phyloP scores from a whole-genome alignment of 176 grass and related monocot species.

The Juncus effusus region DNA sequence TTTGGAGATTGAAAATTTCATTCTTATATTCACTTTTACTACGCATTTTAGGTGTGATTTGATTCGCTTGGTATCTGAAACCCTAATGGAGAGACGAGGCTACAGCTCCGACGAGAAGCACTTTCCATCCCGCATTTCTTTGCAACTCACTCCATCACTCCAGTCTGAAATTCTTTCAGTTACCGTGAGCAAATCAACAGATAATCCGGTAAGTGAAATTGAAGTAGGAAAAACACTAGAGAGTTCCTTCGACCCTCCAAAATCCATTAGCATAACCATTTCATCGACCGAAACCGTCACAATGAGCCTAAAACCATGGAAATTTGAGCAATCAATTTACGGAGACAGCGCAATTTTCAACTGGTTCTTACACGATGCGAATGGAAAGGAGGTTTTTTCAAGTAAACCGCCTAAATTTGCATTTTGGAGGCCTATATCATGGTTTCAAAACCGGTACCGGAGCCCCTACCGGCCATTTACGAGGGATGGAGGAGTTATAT shows the following conservation, averaged over 20 bases:
- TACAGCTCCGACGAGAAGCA: conserved; percentile 69
- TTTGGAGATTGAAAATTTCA: background rate
- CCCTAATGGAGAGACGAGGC: conserved; percentile 62
- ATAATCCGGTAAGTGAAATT: conserved; percentile 52
- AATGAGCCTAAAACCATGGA: conserved; percentile 54
- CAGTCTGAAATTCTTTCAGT: conserved; percentile 59
- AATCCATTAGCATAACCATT: conserved; percentile 36
- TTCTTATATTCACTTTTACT: conserved; percentile 4
- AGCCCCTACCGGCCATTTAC: conserved; percentile 49
- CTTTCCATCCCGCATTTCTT: conserved; percentile 65
- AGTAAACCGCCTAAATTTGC: conserved; percentile 43
- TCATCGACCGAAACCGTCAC: conserved; percentile 42
- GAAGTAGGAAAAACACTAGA: conserved; percentile 43
- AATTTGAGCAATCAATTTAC: conserved; percentile 60
- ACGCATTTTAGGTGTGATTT: conserved; percentile 51
- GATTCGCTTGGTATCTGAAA: conserved; percentile 59
- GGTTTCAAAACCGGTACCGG: conserved; percentile 59
- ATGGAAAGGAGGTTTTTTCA: conserved; percentile 67
- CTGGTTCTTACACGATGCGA: conserved; percentile 62
- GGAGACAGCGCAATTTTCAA: conserved; percentile 42
- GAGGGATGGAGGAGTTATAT: conserved; percentile 57
- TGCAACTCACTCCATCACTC: conserved; percentile 57
- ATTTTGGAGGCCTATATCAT: conserved; percentile 36
- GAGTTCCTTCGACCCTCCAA: conserved; percentile 28
- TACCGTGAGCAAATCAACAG: conserved; percentile 59